phyloP scores from a whole-genome alignment of 441 rosid genomes.

The Corymbia calophylla region DNA sequence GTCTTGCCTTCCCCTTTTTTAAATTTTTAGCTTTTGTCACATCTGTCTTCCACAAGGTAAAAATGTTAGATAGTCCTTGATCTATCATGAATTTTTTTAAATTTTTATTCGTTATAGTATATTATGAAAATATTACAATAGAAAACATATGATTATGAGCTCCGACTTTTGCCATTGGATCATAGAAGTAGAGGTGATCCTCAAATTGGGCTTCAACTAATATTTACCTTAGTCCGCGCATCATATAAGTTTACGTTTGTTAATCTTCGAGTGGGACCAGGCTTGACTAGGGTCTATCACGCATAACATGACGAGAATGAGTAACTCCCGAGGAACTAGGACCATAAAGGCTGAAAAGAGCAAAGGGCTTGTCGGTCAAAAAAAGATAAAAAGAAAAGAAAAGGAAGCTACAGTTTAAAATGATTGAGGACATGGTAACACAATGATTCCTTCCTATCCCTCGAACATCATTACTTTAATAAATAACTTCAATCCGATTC shows the following conservation, averaged over 20 bases:
- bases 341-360: neutral
- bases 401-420: neutral
- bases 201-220: neutral
- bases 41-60: neutral
- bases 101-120: no score
- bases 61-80: neutral
- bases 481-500: neutral
- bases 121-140: neutral
- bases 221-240: neutral
- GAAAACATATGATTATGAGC: neutral
- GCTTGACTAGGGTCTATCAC: no score
- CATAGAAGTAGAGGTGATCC: neutral
- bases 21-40: neutral
- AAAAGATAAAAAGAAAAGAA: neutral
- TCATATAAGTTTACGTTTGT: neutral
- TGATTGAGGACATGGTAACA: neutral
- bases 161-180: neutral
- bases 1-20: neutral
- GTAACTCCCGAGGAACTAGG: neutral
- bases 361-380: neutral
- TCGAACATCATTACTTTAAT: neutral
- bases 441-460: no score
- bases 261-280: neutral
- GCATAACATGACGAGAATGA: neutral
- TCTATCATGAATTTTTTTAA: no score